These are phyloP conservation scores for Blastocystis sp. DNA, from an alignment of 352 stramenopile genomes.

Conservation along the genomic window DNA sequence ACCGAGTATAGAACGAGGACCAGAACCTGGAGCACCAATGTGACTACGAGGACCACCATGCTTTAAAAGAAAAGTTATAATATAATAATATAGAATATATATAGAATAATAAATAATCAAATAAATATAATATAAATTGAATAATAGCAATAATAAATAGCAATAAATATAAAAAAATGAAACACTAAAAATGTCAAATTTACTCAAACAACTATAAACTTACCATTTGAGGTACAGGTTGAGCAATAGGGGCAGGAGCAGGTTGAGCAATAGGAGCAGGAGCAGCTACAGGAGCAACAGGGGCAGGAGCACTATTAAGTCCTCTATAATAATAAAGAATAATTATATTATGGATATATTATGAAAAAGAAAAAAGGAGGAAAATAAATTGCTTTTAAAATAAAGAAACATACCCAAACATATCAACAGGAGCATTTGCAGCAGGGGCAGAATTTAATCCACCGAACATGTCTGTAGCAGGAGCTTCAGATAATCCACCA, in stretches of 20 bases:
- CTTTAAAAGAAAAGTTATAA: slow-evolving; percentile 1
- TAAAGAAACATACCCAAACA: slow-evolving; percentile 35
- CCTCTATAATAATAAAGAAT: slow-evolving; percentile 6
- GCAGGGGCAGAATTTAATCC: slow-evolving; percentile 1
- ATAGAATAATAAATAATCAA: not conserved
- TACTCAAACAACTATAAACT: slow-evolving; percentile 1
- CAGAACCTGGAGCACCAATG: no score
- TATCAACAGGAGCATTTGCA: slow-evolving; percentile 9
- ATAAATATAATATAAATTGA: no score
- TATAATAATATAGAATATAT: not conserved
- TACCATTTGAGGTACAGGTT: no score
- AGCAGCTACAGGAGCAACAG: no score
- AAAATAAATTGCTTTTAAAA: no score
- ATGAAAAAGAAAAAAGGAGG: no score
- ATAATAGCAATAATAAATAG: not conserved
- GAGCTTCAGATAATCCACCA: no score
- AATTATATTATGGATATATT: not conserved
- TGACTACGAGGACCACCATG: not conserved
- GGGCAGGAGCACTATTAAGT: slow-evolving; percentile 21
- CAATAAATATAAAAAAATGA: slow-evolving; percentile 3
- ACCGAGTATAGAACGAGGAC: no score
- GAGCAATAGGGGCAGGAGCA: no score
- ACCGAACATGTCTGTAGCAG: no score
- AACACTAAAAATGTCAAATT: not conserved
- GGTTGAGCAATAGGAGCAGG: no score